Conservation (phyloP, 768 basidiomycete species). For the Trametes maxima region DNA sequence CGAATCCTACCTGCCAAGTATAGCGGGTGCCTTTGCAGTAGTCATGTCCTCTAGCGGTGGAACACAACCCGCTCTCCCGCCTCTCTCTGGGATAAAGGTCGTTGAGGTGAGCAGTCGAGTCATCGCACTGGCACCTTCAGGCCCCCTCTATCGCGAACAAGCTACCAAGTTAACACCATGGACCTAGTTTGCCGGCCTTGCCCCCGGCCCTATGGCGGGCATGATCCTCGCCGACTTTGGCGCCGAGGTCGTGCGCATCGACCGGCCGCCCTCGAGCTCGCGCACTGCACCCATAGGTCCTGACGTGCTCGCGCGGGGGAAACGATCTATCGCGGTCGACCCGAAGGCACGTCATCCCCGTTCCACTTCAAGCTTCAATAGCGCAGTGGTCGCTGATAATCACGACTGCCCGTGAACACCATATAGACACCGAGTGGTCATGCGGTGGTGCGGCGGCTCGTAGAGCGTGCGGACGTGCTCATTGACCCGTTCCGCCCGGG, state of each 20-base stretch:
- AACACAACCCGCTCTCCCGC: too few relatives aligned
- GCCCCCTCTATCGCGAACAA: background rate
- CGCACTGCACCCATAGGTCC: background rate
- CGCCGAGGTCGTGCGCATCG: constrained; percentile 74
- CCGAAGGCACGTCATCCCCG: constrained; percentile 45
- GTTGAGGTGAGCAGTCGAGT: constrained; percentile 23
- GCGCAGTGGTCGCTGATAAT: too few relatives aligned
- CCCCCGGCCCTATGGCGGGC: constrained; percentile 80
- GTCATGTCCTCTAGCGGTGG: too few relatives aligned
- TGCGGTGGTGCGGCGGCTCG: constrained; percentile 56
- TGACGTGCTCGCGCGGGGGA: constrained; percentile 68
- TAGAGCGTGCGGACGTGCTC: constrained; percentile 71
- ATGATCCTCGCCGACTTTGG: constrained; percentile 80
- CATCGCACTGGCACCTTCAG: background rate
- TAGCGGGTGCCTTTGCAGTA: too few relatives aligned
- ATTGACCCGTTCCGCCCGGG: constrained; percentile 87
- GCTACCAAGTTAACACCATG: background rate
- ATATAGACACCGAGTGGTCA: constrained; percentile 49
- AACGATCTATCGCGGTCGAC: constrained; percentile 74
- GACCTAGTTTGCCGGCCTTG: constrained; percentile 75
- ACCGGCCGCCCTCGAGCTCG: constrained; percentile 46
- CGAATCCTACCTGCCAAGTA: too few relatives aligned
- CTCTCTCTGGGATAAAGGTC: constrained; percentile 26
- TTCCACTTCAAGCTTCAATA: background rate
- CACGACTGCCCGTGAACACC: too few relatives aligned